These are phyloP conservation scores for Solanum hybrid DNA, from an alignment of 305 asterid genomes.

Conservation along the genomic window DNA sequence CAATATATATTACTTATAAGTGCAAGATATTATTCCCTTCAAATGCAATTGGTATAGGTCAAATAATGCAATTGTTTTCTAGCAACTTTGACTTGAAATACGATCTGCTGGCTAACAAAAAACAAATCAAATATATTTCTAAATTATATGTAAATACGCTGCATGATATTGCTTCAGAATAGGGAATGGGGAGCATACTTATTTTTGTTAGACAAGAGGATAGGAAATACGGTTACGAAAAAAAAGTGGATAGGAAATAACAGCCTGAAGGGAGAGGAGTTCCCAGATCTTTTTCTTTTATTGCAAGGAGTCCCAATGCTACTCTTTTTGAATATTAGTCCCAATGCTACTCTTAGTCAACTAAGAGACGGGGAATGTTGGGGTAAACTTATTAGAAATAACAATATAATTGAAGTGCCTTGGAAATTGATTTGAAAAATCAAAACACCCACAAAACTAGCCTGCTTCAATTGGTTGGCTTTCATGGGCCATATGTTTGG, in stretches of 20 bases:
- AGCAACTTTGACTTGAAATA: neutral
- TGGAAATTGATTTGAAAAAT: neutral
- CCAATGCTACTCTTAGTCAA: neutral
- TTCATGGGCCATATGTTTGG: neutral
- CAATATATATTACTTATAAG: neutral
- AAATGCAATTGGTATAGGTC: neutral
- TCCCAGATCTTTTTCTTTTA: no score
- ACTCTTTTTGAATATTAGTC: neutral
- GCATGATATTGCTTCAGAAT: neutral
- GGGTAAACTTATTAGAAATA: neutral
- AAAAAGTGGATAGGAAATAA: neutral
- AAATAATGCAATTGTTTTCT: neutral
- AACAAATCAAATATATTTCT: neutral
- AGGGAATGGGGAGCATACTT: neutral
- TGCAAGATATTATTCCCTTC: neutral
- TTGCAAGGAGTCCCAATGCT: neutral
- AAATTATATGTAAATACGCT: no score
- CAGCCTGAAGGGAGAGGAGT: no score
- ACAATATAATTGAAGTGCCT: neutral
- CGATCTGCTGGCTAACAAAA: neutral
- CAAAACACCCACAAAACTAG: neutral
- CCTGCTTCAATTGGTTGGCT: neutral
- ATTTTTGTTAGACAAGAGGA: neutral
- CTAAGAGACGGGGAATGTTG: neutral
- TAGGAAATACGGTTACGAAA: neutral